Conservation (phyloP, 768 basidiomycete genomes). For the Coprinopsis strossmayeri region DNA sequence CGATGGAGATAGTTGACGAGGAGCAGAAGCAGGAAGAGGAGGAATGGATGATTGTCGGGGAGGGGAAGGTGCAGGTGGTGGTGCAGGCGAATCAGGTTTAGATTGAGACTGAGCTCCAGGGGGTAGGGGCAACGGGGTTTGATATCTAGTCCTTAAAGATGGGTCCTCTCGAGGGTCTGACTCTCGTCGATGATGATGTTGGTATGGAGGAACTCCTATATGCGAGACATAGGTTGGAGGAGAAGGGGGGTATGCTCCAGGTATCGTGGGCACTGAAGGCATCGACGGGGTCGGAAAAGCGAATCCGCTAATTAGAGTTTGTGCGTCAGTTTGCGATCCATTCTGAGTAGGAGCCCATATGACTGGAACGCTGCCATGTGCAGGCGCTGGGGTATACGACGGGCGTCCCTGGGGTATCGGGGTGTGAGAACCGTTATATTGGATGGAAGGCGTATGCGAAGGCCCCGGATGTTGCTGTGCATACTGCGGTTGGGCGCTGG, state of each 20-base stretch:
- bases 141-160: constrained; percentile 41
- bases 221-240: constrained; percentile 3
- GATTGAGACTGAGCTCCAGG: constrained; percentile 19
- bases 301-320: constrained; percentile 14
- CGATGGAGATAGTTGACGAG: constrained; percentile 14
- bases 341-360: constrained; percentile 10
- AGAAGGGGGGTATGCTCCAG: neutral
- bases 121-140: constrained; percentile 49
- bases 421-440: constrained; percentile 2
- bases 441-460: neutral
- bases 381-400: constrained; percentile 4
- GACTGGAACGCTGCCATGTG: constrained; percentile 9
- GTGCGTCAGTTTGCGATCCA: constrained; percentile 6
- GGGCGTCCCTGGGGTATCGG: neutral
- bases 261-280: constrained; percentile 12
- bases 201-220: neutral
- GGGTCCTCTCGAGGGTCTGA: constrained; percentile 23
- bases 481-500: neutral
- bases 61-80: constrained; percentile 1
- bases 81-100: constrained; percentile 7
- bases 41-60: constrained; percentile 10
- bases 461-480: neutral
- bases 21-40: constrained; percentile 12
- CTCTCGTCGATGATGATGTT: constrained; percentile 1
- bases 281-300: constrained; percentile 29